Evolutionary conservation across 2,329 filamentous ascomycete genomes (phyloP).

Genomic region (Colletotrichum cereale): DNA sequence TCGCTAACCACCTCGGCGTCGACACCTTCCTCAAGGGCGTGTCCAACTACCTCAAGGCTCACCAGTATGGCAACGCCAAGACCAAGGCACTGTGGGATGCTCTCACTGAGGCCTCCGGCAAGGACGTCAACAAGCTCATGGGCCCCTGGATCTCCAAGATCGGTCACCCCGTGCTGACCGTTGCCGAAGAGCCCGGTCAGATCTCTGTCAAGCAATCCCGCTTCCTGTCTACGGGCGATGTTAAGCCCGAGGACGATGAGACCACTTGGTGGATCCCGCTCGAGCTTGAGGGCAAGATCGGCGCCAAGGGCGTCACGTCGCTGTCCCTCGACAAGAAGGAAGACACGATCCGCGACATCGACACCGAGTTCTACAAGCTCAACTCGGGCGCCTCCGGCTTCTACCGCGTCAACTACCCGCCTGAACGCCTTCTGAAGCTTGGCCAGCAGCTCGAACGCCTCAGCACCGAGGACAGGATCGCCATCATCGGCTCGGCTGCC

Average conservation of each 20-base stretch:
- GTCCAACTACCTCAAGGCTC: conserved; percentile 86
- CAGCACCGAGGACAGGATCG: conserved; percentile 90
- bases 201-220: conserved; percentile 87
- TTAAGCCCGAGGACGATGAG: conserved; percentile 89
- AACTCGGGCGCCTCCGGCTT: conserved; percentile 91
- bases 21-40: conserved; percentile 93
- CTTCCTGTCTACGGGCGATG: conserved; percentile 92
- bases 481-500: conserved; percentile 88
- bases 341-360: conserved; percentile 79
- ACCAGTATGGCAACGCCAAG: conserved; percentile 91
- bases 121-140: conserved; percentile 91
- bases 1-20: conserved; percentile 88
- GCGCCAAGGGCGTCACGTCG: conserved; percentile 71
- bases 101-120: conserved; percentile 86
- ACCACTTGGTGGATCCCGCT: conserved; percentile 98
- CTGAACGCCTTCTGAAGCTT: conserved; percentile 84
- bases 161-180: conserved; percentile 90
- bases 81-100: conserved; percentile 93
- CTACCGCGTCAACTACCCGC: conserved; percentile 93
- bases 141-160: conserved; percentile 95
- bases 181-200: conserved; percentile 85
- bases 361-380: conserved; percentile 90
- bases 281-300: conserved; percentile 81
- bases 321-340: conserved; percentile 81
- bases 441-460: conserved; percentile 82